phyloP scores from a whole-genome alignment of 78 protist genomes.

The Goniomonas avonlea region DNA sequence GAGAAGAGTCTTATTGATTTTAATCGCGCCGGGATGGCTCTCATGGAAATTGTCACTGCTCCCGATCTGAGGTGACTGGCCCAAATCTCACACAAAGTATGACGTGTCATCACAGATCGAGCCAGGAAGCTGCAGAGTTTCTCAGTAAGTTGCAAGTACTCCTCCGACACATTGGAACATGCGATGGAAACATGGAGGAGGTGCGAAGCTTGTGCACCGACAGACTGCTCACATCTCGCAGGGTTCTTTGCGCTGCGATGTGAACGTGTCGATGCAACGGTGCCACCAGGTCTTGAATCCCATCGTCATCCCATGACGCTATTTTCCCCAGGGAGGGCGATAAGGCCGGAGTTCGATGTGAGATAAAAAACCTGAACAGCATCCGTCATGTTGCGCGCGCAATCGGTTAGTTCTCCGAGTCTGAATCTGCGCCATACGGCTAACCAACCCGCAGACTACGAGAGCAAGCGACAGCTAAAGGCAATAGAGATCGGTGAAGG shows the following conservation, averaged over 20 bases:
- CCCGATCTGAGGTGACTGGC: slow-evolving; percentile 50
- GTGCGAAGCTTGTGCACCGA: no score
- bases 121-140: neutral
- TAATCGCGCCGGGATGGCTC: slow-evolving; percentile 73
- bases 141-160: slow-evolving; percentile 46
- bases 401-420: no score
- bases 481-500: no score
- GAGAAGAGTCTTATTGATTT: slow-evolving; percentile 60
- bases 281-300: no score
- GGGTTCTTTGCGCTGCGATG: slow-evolving; percentile 77
- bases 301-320: no score
- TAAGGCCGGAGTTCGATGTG: slow-evolving; percentile 49
- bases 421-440: no score
- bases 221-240: neutral
- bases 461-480: no score
- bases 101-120: neutral
- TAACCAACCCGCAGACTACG: no score
- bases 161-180: slow-evolving; percentile 49
- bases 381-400: no score
- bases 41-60: slow-evolving; percentile 74
- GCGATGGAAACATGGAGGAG: slow-evolving; percentile 67
- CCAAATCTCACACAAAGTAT: neutral
- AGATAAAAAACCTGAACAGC: slow-evolving; percentile 72
- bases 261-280: slow-evolving; percentile 59
- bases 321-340: neutral